Percentiles rank a stretch among this genome's conserved stretches.
Evolutionary conservation across 805 yeast species (phyloP).

Genomic region (Kregervanrija delftensis): DNA sequence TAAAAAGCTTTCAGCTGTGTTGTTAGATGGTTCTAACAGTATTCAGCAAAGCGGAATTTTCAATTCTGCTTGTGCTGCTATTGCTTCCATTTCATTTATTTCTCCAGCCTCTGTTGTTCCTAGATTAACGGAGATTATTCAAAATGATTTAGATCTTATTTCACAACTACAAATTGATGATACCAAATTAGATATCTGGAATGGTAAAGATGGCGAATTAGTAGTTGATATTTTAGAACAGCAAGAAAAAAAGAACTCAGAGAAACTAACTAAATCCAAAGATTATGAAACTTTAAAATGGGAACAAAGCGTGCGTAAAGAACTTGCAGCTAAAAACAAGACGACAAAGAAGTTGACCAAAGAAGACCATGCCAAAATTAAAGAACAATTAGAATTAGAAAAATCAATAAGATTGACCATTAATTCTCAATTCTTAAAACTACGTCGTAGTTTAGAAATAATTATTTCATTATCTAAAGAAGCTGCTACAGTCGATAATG

Average conservation of each 20-base stretch:
- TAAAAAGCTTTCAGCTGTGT: conserved; percentile 11
- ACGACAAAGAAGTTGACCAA: conserved; percentile 54
- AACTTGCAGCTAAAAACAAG: conserved; percentile 47
- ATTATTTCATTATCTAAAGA: conserved; percentile 47
- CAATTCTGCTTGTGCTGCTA: conserved; percentile 42
- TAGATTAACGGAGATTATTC: conserved; percentile 36
- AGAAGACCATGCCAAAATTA: conserved; percentile 65
- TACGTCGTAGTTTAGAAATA: conserved; percentile 46
- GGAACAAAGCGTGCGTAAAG: conserved; percentile 80
- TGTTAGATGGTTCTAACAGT: conserved; percentile 7
- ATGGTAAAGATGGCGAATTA: conserved; percentile 59
- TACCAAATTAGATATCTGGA: conserved; percentile 57
- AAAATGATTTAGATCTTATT: conserved; percentile 32
- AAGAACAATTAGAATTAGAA: conserved; percentile 61
- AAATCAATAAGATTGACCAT: conserved; percentile 45
- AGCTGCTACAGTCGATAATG: conserved; percentile 52
- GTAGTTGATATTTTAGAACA: conserved; percentile 56
- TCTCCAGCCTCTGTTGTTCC: conserved; percentile 54
- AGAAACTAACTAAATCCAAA: conserved; percentile 57
- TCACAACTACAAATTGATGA: conserved; percentile 35
- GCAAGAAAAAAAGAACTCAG: conserved; percentile 29
- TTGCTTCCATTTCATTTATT: conserved; percentile 49
- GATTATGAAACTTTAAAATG: conserved; percentile 83
- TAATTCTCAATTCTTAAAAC: conserved; percentile 26
- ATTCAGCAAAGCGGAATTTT: conserved; percentile 39